Percentiles rank a stretch among this genome's conserved stretches.
Conservation (phyloP, 1,139 yeast species). For the Geotrichum aggregatum region DNA sequence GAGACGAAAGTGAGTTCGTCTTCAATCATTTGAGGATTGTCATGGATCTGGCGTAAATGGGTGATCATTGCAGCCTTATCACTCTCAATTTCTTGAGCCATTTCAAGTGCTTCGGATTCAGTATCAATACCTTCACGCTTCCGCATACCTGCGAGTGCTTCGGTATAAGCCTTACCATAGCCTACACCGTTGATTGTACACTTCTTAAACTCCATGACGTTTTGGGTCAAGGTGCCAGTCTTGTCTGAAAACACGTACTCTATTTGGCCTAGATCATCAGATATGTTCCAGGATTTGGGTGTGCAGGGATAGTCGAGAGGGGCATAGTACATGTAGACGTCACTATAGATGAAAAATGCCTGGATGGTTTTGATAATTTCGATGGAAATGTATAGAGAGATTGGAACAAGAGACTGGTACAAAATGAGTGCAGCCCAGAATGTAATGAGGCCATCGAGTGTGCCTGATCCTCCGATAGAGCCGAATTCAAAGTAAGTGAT, state of each 20-base stretch:
- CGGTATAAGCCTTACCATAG: conserved; percentile 93
- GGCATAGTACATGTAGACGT: conserved; percentile 77
- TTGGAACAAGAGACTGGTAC: conserved; percentile 87
- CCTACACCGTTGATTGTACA: conserved; percentile 81
- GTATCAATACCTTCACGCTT: conserved; percentile 80
- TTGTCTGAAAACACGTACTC: conserved; percentile 95
- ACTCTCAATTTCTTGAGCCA: conserved; percentile 48
- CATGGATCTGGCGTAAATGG: conserved; percentile 45
- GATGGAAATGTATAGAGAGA: conserved; percentile 84
- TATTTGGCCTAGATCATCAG: conserved; percentile 96
- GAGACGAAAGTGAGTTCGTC: conserved; percentile 74
- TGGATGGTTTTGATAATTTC: conserved; percentile 91
- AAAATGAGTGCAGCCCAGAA: conserved; percentile 86
- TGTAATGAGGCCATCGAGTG: conserved; percentile 75
- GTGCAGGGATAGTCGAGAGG: conserved; percentile 87
- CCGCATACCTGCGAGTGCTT: conserved; percentile 87
- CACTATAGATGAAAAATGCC: conserved; percentile 85
- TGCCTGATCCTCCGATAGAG: conserved; percentile 57
- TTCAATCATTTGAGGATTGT: conserved; percentile 59
- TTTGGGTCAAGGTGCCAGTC: conserved; percentile 94
- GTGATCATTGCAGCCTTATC: conserved; percentile 65
- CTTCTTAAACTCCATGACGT: conserved; percentile 93
- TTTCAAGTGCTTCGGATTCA: conserved; percentile 58
- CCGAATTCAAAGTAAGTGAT: conserved; percentile 69
- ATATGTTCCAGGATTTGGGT: conserved; percentile 94